Percentiles rank a stretch among this genome's conserved stretches.
These are phyloP conservation scores for Closterium sp. DNA, from an alignment of 139 green algal species.

Conservation along the genomic window DNA sequence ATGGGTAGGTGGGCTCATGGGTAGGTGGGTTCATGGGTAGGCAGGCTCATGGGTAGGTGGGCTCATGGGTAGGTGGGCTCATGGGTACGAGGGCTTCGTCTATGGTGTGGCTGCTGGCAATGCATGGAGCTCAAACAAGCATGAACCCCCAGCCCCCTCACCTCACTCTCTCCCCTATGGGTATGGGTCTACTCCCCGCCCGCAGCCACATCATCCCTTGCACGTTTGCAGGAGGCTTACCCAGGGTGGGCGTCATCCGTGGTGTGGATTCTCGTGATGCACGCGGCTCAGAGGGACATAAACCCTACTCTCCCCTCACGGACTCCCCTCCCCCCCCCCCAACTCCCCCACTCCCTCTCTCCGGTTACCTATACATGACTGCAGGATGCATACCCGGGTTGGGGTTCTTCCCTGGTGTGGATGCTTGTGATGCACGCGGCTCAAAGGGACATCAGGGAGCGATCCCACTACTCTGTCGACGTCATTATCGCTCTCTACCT, in stretches of 20 bases:
- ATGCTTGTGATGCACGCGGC: conserved; percentile 26
- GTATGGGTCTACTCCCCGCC: too few relatives aligned
- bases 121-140: conserved; percentile 24
- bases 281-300: conserved; percentile 33
- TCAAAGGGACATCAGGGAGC: conserved; percentile 43
- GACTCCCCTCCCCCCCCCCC: background rate
- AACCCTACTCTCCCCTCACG: background rate
- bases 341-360: background rate
- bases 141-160: too few relatives aligned
- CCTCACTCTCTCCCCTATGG: too few relatives aligned
- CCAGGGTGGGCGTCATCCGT: conserved; percentile 16
- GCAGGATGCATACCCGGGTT: conserved; percentile 37
- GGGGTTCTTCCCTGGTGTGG: conserved; percentile 26
- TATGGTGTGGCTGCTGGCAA: conserved; percentile 23
- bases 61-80: too few relatives aligned
- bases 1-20: too few relatives aligned
- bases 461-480: conserved; percentile 46
- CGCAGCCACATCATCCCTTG: too few relatives aligned
- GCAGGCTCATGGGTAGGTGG: too few relatives aligned
- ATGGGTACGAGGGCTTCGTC: background rate
- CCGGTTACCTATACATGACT: background rate
- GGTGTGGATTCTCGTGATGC: conserved; percentile 26
- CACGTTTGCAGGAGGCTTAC: conserved; percentile 25
- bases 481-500: conserved; percentile 36
- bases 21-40: too few relatives aligned